Conservation (phyloP, 139 green algal genomes). For the Spirogloea muscicola region DNA sequence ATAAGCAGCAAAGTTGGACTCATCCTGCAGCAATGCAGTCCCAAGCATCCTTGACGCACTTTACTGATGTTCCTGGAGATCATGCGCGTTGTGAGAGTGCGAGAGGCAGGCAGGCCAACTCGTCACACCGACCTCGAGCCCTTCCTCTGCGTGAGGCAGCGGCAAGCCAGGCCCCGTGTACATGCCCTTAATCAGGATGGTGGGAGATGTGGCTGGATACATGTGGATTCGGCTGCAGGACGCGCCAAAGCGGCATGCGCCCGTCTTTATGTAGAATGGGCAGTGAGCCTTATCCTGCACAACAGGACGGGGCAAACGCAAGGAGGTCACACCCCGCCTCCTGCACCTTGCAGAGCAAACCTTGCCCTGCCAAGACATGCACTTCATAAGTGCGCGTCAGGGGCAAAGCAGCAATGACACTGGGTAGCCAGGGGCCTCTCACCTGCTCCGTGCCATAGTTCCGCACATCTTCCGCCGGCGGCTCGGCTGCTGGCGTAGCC, state of each 20-base stretch:
- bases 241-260: conserved; percentile 17
- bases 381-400: no score
- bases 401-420: no score
- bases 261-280: conserved; percentile 42
- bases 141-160: conserved; percentile 11
- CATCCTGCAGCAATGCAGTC: neutral
- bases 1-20: conserved; percentile 2
- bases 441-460: no score
- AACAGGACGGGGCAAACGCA: no score
- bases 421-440: no score
- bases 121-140: conserved; percentile 4
- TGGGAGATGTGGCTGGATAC: conserved; percentile 33
- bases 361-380: no score
- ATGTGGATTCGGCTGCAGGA: conserved; percentile 24
- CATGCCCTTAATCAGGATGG: conserved; percentile 26
- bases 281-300: conserved; percentile 23
- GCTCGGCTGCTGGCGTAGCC: no score
- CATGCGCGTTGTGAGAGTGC: neutral
- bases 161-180: conserved; percentile 22
- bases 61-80: neutral
- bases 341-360: no score
- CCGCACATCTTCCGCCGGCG: no score
- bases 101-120: neutral
- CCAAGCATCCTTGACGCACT: neutral
- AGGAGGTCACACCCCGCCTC: no score